Conservation (phyloP, 2,329 filamentous ascomycete genomes). For the Alternaria viburni region DNA sequence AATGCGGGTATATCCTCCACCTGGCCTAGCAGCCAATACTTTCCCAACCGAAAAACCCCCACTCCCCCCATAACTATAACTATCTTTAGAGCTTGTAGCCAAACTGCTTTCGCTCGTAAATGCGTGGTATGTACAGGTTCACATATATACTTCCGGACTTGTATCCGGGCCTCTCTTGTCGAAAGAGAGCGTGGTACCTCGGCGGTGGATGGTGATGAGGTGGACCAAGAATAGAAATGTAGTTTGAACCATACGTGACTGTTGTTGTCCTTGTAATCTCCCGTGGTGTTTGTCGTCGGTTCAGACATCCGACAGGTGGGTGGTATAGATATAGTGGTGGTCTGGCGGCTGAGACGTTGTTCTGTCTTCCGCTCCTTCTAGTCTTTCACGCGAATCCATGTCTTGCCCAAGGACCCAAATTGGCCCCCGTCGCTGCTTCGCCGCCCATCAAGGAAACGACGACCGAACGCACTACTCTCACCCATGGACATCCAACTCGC, state of each 20-base stretch:
- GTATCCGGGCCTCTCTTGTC: background rate
- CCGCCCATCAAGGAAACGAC: background rate
- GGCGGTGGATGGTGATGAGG: background rate
- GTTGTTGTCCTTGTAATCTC: conserved; percentile 5
- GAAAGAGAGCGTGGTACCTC: background rate
- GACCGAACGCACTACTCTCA: no score
- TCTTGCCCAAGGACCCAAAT: no score
- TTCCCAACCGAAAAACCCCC: background rate
- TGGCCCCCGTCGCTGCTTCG: background rate
- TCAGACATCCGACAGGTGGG: background rate
- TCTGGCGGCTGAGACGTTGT: background rate
- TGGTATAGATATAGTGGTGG: background rate
- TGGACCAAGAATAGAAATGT: background rate
- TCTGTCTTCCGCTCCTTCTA: background rate
- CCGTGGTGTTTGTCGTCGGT: background rate
- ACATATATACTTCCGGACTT: conserved; percentile 2
- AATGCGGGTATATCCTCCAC: conserved; percentile 6
- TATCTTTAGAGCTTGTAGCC: background rate
- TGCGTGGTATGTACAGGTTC: background rate
- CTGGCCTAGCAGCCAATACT: conserved; percentile 1
- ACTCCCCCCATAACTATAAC: background rate
- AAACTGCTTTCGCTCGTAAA: background rate
- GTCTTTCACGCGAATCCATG: background rate
- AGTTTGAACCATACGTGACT: background rate
- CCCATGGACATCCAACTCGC: no score